Evolutionary conservation across 768 basidiomycete species (phyloP), one percentile per base, ranked within the genome.

Genomic region (Leccinum subtestaceum): DNA sequence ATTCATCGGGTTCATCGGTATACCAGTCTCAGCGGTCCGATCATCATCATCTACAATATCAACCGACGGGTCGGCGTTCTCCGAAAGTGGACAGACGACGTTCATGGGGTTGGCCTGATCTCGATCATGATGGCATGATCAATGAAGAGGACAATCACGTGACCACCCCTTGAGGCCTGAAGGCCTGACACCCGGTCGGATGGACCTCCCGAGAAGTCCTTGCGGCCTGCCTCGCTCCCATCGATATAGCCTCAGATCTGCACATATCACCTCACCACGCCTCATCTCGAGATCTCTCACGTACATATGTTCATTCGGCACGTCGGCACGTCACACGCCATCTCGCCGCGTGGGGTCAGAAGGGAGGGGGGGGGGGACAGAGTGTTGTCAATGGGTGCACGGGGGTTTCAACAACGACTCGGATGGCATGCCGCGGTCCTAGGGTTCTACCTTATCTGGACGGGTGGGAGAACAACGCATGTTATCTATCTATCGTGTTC

Each of bases 401-500:
- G 40, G n/a, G 40, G 40, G 17, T n/a, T 40, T 1, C 19, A 21
- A 19, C 43, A 19, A 43, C 40, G n/a, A 40, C 3, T 1, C 17
- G 17, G 40, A 12, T 19, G 45, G 8, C 21, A 23, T 7, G 19
- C 21, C 43, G 36, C n/a, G 51, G 52, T 38, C 15, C 31, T 40
- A 63, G 61, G 56, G 45, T 50, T 25, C 38, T 19, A n/a, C 55
- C 29, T 61, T 56, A 38, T 58, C 40, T 25, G 15, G 36, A 19
- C 29, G 45, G 12, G 34, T 17, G 48, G 40, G 40, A 43, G 40
- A 43, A 43, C 40, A 43, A 43, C 47, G 45, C 46, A 4, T 47
- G 46, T 25, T 43, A 48, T 60, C 46, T 60, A 12, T 52, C 55
- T 19, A 53, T 58, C 49, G 38, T 27, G 10, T 55, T 60, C 58